A percentile compares a stretch with the other conserved stretches of the same genome.
phyloP scores from a whole-genome alignment of 208 protist species.

The Angomonas ambiguus region DNA sequence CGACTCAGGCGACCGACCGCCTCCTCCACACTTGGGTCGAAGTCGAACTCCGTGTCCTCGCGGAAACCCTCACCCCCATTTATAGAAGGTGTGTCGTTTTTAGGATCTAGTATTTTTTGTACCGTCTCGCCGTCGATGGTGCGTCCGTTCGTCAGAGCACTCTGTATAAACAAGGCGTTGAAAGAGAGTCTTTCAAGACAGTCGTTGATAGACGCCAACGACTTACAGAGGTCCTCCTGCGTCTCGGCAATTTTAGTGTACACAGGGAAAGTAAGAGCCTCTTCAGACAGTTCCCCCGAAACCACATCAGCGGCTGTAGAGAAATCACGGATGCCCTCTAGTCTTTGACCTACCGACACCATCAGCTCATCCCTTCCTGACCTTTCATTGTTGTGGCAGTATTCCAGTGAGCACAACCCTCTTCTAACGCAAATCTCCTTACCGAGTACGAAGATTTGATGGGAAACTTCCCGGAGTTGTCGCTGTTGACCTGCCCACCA shows the following conservation, averaged over 20 bases:
- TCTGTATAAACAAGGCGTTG: constrained; percentile 23
- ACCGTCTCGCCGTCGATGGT: constrained; percentile 29
- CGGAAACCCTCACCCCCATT: neutral
- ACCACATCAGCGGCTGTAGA: neutral
- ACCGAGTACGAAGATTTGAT: neutral
- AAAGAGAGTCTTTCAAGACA: constrained; percentile 24
- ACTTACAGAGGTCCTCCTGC: constrained; percentile 28
- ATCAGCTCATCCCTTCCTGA: too few species aligned
- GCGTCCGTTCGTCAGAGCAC: constrained; percentile 18
- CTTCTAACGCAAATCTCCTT: neutral
- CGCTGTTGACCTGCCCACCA: neutral
- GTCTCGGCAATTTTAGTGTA: constrained; percentile 20
- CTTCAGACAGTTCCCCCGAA: neutral
- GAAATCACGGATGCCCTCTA: too few species aligned
- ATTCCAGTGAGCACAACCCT: neutral
- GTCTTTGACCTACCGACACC: too few species aligned
- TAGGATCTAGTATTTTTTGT: constrained; percentile 26
- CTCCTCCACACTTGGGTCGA: neutral
- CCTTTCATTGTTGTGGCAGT: too few species aligned
- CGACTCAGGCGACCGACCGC: neutral
- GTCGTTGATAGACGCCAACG: constrained; percentile 28
- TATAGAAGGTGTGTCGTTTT: neutral
- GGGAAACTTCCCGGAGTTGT: neutral
- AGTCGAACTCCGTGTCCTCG: neutral
- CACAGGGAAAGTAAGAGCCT: constrained; percentile 13